Evolutionary conservation across 129 eudicot genomes (phyloP).

Genomic region (sunflower (Helianthus annuus)): HanXRQr2.0-SUNRISE NC_035446.2:139695947-139696446

Average conservation of each 20-base stretch:
- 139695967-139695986: slow-evolving; percentile 58
- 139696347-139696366: neutral
- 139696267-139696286: slow-evolving; percentile 41
- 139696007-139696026: slow-evolving; percentile 55
- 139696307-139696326: neutral
- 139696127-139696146: slow-evolving; percentile 53
- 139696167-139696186: slow-evolving; percentile 52
- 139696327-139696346: no score
- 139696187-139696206: slow-evolving; percentile 45
- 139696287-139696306: slow-evolving; percentile 40
- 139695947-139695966: slow-evolving; percentile 55
- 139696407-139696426: slow-evolving; percentile 63
- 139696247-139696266: slow-evolving; percentile 41
- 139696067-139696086: slow-evolving; percentile 55
- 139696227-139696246: slow-evolving; percentile 50
- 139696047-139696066: slow-evolving; percentile 56
- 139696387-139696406: slow-evolving; percentile 59
- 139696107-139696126: slow-evolving; percentile 50
- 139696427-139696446: slow-evolving; percentile 59
- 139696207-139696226: slow-evolving; percentile 61
- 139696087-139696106: slow-evolving; percentile 58
- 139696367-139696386: slow-evolving; percentile 62
- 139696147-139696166: slow-evolving; percentile 46
- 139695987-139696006: slow-evolving; percentile 50
- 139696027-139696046: slow-evolving; percentile 46